Base-by-base conservation (phyloP, 306 rosid species). In the Cucurbita argyrosperma region DNA sequence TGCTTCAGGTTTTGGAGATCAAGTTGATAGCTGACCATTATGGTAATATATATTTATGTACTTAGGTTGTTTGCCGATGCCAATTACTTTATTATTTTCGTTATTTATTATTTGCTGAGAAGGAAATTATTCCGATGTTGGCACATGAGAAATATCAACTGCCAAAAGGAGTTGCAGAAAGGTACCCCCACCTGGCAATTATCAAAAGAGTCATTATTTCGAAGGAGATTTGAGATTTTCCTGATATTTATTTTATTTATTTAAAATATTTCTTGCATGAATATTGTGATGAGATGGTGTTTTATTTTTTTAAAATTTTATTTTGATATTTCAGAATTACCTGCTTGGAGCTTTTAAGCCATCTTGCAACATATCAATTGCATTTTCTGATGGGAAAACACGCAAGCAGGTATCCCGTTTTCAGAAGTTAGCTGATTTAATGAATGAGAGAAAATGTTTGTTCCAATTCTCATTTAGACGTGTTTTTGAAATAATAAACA, bases 281-380 rank as follows among this genome's bases (percentile, higher is more conserved):
- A 19, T 47, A 23, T 68, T 26, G 3, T 21, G 57, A 68, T 68
- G 55, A 23, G 56, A 7, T 23, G 72, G 54, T 46, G 7, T 45
- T 10, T 13, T 67, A 11, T 12, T 67, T 45, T 26, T 30, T 12
- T 67, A 0, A 47, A 43, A 10, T n/a, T 5, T 2, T 7, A 23
- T 58, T 35, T 43, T 74, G 6, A 14, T 64, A 23, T 78, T 51
- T 12, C 83, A 95, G 99, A 95, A 95, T 87, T 95, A 88, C 86
- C 82, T 95, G 75, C 90, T 95, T 46, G 99, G 97, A 87, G 99
- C 99, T 80, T 95, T 95, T 92, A 95, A 95, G 85, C 99, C 99
- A 49, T 89, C 99, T 23, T 91, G 97, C 76, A 87, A 83, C 81
- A 82, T 95, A 65, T 79, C 96, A 70, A 83, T 95, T 78, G 75